These are phyloP conservation scores for Penicillium paneum DNA, from an alignment of 2,329 filamentous ascomycete species.

Conservation along the genomic window DNA sequence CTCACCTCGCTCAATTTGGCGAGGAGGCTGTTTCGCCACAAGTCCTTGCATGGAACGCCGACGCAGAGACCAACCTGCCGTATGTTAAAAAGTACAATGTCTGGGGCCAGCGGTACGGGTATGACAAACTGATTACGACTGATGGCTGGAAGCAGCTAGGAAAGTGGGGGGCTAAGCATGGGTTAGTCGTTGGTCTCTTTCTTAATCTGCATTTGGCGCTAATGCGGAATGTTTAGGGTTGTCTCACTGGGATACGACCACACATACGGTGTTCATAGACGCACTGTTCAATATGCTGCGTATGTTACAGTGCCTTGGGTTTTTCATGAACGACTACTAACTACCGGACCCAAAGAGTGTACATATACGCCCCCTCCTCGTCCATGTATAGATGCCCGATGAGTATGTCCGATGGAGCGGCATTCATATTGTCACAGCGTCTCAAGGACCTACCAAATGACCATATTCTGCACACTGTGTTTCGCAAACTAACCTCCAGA, in stretches of 20 bases:
- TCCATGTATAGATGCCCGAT: constrained; percentile 28
- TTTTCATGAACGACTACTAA: neutral
- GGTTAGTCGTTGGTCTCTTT: constrained; percentile 12
- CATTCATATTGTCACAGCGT: constrained; percentile 12
- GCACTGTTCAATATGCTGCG: constrained; percentile 28
- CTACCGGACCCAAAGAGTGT: constrained; percentile 16
- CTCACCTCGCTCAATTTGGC: neutral
- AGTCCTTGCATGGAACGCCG: neutral
- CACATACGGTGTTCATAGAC: constrained; percentile 20
- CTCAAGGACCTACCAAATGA: neutral
- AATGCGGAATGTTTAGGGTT: constrained; percentile 14
- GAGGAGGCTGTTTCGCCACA: neutral
- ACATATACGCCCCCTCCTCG: constrained; percentile 26
- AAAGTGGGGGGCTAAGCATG: constrained; percentile 27
- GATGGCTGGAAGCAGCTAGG: constrained; percentile 28
- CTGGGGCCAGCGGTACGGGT: constrained; percentile 24
- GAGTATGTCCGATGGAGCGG: constrained; percentile 29
- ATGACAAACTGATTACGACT: constrained; percentile 23
- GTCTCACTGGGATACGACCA: constrained; percentile 27
- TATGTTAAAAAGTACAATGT: constrained; percentile 27
- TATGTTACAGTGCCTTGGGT: constrained; percentile 5
- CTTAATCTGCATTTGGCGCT: neutral
- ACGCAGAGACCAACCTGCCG: constrained; percentile 26
- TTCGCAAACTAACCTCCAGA: constrained; percentile 12
- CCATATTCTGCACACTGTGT: constrained; percentile 12